These are phyloP conservation scores for Mycosphaerelloides madeirae DNA, from an alignment of 2,329 filamentous ascomycete species.

Conservation along the genomic window DNA sequence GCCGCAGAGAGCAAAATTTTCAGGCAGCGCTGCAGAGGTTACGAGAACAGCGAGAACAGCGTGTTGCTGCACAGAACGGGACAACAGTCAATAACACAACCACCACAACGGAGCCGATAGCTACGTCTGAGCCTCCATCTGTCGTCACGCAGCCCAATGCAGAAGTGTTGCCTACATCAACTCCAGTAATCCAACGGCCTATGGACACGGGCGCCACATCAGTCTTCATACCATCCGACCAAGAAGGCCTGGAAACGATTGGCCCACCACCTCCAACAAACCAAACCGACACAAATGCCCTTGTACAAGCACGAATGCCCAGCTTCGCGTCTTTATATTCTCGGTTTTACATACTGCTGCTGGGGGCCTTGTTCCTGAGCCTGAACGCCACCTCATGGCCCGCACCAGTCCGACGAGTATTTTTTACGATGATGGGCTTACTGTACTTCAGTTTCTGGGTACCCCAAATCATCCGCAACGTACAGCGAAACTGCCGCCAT, in stretches of 20 bases:
- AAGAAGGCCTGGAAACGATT: conserved; percentile 41
- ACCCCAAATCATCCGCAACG: conserved; percentile 87
- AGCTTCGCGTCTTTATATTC: conserved; percentile 55
- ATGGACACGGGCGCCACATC: conserved; percentile 49
- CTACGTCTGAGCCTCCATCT: conserved; percentile 10
- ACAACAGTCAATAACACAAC: background rate
- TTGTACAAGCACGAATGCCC: conserved; percentile 21
- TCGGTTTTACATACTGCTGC: conserved; percentile 58
- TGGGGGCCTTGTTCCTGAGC: conserved; percentile 54
- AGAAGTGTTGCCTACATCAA: conserved; percentile 7
- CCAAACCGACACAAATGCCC: conserved; percentile 12
- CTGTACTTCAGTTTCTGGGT: conserved; percentile 85
- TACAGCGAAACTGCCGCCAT: conserved; percentile 83
- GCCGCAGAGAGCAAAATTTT: conserved; percentile 21
- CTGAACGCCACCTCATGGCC: conserved; percentile 57
- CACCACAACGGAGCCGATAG: background rate
- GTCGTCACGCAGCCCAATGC: conserved; percentile 20
- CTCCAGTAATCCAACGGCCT: conserved; percentile 23
- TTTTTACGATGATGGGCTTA: conserved; percentile 61
- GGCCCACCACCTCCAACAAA: conserved; percentile 39
- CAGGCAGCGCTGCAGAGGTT: conserved; percentile 21
- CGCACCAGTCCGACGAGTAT: conserved; percentile 47
- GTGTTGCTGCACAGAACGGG: conserved; percentile 5
- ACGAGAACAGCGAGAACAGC: conserved; percentile 17
- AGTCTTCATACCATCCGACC: conserved; percentile 54